phyloP scores from a whole-genome alignment of 2,329 filamentous ascomycete genomes.

The Colletotrichum gigasporum region DNA sequence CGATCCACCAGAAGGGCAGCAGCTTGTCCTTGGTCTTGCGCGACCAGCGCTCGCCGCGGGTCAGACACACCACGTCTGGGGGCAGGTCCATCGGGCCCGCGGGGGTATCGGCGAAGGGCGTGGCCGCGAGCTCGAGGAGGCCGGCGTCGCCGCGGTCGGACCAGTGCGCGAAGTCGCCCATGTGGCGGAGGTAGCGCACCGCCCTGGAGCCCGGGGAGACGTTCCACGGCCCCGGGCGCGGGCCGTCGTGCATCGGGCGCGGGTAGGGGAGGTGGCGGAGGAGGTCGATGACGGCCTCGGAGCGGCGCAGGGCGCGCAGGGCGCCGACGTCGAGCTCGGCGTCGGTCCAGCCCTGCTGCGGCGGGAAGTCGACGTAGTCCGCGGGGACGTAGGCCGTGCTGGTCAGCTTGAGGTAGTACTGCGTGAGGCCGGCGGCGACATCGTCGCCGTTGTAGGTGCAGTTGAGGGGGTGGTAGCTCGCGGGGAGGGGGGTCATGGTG shows the following conservation, averaged over 20 bases:
- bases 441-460: conserved; percentile 25
- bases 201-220: conserved; percentile 16
- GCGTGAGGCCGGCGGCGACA: conserved; percentile 20
- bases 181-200: conserved; percentile 27
- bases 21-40: not conserved
- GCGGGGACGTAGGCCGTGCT: conserved; percentile 18
- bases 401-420: conserved; percentile 17
- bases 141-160: conserved; percentile 27
- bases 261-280: conserved; percentile 29
- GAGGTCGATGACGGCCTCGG: conserved; percentile 24
- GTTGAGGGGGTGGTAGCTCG: conserved; percentile 12
- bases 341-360: conserved; percentile 23
- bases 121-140: conserved; percentile 17
- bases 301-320: conserved; percentile 22
- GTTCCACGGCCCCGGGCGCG: conserved; percentile 28
- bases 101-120: conserved; percentile 4
- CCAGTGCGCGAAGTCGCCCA: conserved; percentile 19
- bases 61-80: conserved; percentile 13
- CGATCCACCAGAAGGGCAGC: conserved; percentile 30
- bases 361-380: conserved; percentile 17
- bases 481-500: not conserved
- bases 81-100: conserved; percentile 25
- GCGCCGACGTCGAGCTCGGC: conserved; percentile 25
- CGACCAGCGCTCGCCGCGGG: conserved; percentile 2
- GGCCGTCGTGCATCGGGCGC: conserved; percentile 27